Conservation (phyloP, 495 filamentous ascomycete species). For the Penicillium fimorum region DNA sequence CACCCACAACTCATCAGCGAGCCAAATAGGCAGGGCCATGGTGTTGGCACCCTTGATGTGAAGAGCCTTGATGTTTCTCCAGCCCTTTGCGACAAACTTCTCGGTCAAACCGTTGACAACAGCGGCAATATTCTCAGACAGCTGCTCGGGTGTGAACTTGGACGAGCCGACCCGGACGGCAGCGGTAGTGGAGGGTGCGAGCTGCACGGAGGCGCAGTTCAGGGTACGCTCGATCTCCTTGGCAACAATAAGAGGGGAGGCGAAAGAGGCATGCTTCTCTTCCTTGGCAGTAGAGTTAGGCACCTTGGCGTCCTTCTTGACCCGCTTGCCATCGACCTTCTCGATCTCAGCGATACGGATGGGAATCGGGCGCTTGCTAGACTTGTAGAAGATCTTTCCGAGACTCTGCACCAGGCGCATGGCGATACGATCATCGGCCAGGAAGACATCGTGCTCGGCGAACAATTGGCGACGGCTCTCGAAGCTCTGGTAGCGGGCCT, state of each 20-base stretch:
- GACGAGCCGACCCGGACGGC: conserved; percentile 70
- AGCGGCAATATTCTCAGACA: conserved; percentile 75
- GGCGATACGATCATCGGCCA: conserved; percentile 80
- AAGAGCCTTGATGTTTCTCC: conserved; percentile 76
- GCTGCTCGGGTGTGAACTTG: conserved; percentile 66
- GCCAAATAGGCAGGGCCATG: conserved; percentile 84
- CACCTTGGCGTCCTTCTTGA: conserved; percentile 49
- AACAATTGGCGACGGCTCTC: conserved; percentile 83
- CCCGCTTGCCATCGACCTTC: conserved; percentile 66
- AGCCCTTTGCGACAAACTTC: conserved; percentile 77
- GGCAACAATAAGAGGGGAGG: conserved; percentile 55
- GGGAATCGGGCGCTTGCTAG: conserved; percentile 81
- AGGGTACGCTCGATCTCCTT: conserved; percentile 71
- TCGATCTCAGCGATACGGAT: conserved; percentile 65
- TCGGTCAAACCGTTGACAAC: conserved; percentile 67
- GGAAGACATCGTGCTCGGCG: conserved; percentile 80
- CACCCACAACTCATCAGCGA: conserved; percentile 86
- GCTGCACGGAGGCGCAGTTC: conserved; percentile 66
- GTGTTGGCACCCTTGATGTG: conserved; percentile 89
- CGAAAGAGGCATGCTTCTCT: conserved; percentile 40
- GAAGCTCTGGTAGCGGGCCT: conserved; percentile 79
- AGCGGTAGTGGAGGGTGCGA: conserved; percentile 64
- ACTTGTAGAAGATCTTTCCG: conserved; percentile 86
- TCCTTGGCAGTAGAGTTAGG: conserved; percentile 28
- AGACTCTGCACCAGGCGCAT: conserved; percentile 71